Evolutionary conservation across 805 yeast species (phyloP).

Genomic region (Saturnispora ahearnii): DNA sequence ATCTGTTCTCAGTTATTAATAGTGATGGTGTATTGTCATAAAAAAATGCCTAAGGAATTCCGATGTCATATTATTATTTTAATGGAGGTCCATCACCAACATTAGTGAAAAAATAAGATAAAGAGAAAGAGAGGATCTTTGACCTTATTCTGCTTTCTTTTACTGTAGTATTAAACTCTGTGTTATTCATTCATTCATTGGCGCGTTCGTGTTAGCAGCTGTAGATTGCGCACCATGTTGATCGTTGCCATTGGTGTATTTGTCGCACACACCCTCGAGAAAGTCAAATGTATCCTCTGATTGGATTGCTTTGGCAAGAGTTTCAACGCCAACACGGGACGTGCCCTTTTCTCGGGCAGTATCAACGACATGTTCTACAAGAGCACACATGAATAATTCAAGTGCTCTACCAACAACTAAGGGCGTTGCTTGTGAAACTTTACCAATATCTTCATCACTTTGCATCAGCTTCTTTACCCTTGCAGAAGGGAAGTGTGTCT

Average conservation of each 20-base stretch:
- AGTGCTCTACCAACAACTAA: slow-evolving; percentile 94
- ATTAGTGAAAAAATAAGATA: too few relatives aligned
- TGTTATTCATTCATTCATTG: not conserved
- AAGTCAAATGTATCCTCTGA: slow-evolving; percentile 90
- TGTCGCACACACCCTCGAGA: slow-evolving; percentile 54
- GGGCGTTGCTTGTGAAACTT: slow-evolving; percentile 98
- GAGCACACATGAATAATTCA: slow-evolving; percentile 81
- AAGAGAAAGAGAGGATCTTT: too few relatives aligned
- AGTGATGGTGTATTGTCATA: not conserved
- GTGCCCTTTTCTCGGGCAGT: slow-evolving; percentile 70
- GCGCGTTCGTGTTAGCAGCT: not conserved
- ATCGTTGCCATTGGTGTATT: slow-evolving; percentile 1
- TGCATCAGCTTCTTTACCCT: slow-evolving; percentile 95
- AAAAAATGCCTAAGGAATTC: not conserved
- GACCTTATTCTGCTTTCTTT: too few relatives aligned
- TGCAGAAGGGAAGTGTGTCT: slow-evolving; percentile 86
- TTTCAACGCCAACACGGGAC: slow-evolving; percentile 73
- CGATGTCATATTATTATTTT: not conserved
- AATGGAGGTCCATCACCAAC: not conserved
- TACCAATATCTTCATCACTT: slow-evolving; percentile 96
- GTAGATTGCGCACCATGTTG: not conserved
- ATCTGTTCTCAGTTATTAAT: not conserved
- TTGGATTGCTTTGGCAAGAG: slow-evolving; percentile 75
- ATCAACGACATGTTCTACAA: slow-evolving; percentile 74
- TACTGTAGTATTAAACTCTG: too few relatives aligned